Evolutionary conservation across 495 filamentous ascomycete genomes (phyloP).

Genomic region (Lophiostoma macrostomum): DNA sequence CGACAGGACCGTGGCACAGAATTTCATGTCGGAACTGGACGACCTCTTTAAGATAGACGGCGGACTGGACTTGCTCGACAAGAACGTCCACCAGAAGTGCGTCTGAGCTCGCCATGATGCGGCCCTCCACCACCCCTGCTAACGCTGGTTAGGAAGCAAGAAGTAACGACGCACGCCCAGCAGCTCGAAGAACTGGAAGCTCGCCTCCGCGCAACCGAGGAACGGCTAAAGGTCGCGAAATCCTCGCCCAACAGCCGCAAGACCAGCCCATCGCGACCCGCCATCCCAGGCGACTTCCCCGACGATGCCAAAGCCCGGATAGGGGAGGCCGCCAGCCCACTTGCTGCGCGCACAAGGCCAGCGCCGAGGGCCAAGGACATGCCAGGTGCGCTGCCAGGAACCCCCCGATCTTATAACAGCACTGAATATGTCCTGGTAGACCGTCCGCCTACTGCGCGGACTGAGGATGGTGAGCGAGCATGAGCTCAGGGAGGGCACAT

Average conservation of each 20-base stretch:
- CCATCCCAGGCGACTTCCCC: conserved; percentile 20
- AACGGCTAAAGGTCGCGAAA: conserved; percentile 59
- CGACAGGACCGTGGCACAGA: conserved; percentile 76
- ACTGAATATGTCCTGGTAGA: conserved; percentile 33
- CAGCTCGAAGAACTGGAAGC: conserved; percentile 85
- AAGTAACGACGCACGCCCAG: conserved; percentile 66
- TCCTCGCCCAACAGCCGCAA: conserved; percentile 24
- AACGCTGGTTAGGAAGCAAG: conserved; percentile 58
- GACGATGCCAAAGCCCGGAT: conserved; percentile 20
- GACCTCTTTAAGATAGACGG: conserved; percentile 78
- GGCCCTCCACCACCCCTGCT: conserved; percentile 28
- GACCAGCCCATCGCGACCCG: conserved; percentile 21
- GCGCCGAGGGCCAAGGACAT: conserved; percentile 12
- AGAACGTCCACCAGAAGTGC: conserved; percentile 82
- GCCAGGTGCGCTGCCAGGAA: conserved; percentile 29
- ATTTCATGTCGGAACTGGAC: conserved; percentile 81
- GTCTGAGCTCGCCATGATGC: conserved; percentile 34
- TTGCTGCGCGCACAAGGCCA: conserved; percentile 5
- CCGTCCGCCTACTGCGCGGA: conserved; percentile 25
- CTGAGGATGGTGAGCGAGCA: conserved; percentile 9
- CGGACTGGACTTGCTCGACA: conserved; percentile 69
- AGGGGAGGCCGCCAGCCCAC: conserved; percentile 16
- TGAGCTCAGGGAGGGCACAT: neutral
- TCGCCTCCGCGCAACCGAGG: conserved; percentile 78
- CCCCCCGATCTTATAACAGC: conserved; percentile 25